Evolutionary conservation across 1,139 yeast genomes (phyloP).

Genomic region (Yamadazyma atmosphaerica): DNA sequence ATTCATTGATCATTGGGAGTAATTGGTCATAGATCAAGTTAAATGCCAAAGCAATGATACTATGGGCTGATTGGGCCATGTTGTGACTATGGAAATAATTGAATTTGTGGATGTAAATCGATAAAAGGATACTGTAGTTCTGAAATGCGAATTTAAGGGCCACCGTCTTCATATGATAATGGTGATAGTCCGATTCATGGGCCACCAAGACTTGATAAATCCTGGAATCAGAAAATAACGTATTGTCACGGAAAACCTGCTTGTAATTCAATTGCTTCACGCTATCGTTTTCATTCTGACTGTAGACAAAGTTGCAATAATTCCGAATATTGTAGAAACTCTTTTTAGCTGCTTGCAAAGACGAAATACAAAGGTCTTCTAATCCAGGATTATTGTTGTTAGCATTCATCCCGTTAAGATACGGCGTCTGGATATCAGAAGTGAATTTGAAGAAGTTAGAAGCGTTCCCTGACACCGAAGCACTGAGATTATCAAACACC

Average conservation of each 20-base stretch:
- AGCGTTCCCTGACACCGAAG: constrained; percentile 23
- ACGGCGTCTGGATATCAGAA: constrained; percentile 14
- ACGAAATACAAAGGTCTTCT: constrained; percentile 3
- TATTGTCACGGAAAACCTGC: too few relatives aligned
- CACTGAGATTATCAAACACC: constrained; percentile 18
- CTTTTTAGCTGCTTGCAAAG: constrained; percentile 1
- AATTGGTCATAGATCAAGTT: background rate
- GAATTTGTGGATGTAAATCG: constrained; percentile 1
- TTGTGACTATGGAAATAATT: background rate
- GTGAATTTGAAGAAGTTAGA: constrained; percentile 11
- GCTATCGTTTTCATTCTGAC: too few relatives aligned
- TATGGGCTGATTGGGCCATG: too few relatives aligned
- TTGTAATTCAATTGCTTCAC: too few relatives aligned
- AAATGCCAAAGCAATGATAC: too few relatives aligned
- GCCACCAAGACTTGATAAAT: background rate
- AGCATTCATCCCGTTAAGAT: constrained; percentile 4
- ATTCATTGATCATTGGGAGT: background rate
- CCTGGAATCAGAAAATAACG: constrained; percentile 1
- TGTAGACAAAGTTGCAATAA: too few relatives aligned
- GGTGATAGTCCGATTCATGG: constrained; percentile 3
- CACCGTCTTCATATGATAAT: constrained; percentile 5
- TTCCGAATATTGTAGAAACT: background rate
- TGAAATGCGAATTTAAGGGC: constrained; percentile 5
- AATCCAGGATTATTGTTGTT: constrained; percentile 3
- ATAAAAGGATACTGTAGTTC: constrained; percentile 1